Evolutionary conservation across 768 basidiomycete species (phyloP), one percentile per base, ranked within the genome.

Genomic region (Leccinum subtestaceum): DNA sequence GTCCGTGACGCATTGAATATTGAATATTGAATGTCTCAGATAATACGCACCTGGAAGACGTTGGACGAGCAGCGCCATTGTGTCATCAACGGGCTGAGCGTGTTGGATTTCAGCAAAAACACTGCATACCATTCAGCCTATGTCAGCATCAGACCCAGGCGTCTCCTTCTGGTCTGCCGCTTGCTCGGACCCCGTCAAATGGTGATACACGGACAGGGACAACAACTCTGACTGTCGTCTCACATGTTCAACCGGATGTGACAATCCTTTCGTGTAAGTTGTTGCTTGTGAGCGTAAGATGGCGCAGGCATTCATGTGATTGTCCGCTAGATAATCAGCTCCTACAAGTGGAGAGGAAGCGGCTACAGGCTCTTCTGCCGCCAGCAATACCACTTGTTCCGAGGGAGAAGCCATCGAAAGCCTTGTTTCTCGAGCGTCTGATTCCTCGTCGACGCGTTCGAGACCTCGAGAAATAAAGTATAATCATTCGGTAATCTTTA

Each of bases 401-500:
- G 17, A 55, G 52, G 43, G 50, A 56, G 47, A 46, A 51, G 29
- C 23, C 36, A 13, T 34, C 46, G 21, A 64, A 48, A 46, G 5
- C 6, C 2, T 60, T 54, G 6, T 21, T 62, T 43, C 45, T 64
- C 15, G 40, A 57, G 47, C 43, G 56, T 19, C 45, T 66, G 53
- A 64, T 60, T 47, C 64, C 60, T 25, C 66, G 64, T 40, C 53
- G 56, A 43, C 23, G 36, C 32, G 21, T 58, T 48, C 34, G 21
- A 49, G 25, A n/a, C 57, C 29, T 55, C 38, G 32, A 17, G 43
- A 23, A 12, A 25, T 17, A 29, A 19, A 19, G 15, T 3, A 15
- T 13, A 17, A 15, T n/a, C 48, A 55, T 23, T 27, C 13, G 13
- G 6, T 45, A 1, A 12, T 58, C 17, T 25, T 56, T 25, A 13